These are phyloP conservation scores for Beta lomatogona DNA, from an alignment of 179 eudicot species.

Conservation along the genomic window DNA sequence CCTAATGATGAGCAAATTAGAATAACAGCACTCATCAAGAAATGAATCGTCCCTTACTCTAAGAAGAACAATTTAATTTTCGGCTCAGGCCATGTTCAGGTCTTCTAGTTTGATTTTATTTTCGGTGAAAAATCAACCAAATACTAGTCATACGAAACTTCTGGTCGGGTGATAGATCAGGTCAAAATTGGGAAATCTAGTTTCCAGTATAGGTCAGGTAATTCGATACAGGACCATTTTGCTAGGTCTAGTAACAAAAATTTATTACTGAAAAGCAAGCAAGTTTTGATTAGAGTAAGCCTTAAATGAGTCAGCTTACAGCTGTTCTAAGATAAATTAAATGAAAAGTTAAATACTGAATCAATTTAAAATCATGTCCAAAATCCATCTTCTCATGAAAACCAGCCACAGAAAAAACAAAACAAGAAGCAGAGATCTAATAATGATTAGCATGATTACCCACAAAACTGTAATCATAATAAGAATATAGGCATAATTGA, in stretches of 20 bases:
- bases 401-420: background rate
- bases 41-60: slow-evolving; percentile 8
- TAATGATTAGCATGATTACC: slow-evolving; percentile 25
- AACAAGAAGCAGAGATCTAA: slow-evolving; percentile 14
- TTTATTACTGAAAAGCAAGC: background rate
- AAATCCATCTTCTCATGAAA: background rate
- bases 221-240: background rate
- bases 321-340: background rate
- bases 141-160: too few relatives aligned
- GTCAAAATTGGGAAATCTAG: background rate
- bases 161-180: background rate
- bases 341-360: slow-evolving; percentile 3
- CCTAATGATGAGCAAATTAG: slow-evolving; percentile 28
- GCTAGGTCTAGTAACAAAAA: background rate
- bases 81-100: too few relatives aligned
- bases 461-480: slow-evolving; percentile 13
- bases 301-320: slow-evolving; percentile 5
- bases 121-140: too few relatives aligned
- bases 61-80: background rate
- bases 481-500: slow-evolving; percentile 10
- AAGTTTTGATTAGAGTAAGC: background rate
- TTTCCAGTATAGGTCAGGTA: background rate
- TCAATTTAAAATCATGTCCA: background rate
- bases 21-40: slow-evolving; percentile 26
- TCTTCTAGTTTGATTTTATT: background rate